Percentiles rank a stretch among this genome's conserved stretches.
phyloP scores from a whole-genome alignment of 2,329 filamentous ascomycete genomes.

The Verticillium zaregamsianum region DNA sequence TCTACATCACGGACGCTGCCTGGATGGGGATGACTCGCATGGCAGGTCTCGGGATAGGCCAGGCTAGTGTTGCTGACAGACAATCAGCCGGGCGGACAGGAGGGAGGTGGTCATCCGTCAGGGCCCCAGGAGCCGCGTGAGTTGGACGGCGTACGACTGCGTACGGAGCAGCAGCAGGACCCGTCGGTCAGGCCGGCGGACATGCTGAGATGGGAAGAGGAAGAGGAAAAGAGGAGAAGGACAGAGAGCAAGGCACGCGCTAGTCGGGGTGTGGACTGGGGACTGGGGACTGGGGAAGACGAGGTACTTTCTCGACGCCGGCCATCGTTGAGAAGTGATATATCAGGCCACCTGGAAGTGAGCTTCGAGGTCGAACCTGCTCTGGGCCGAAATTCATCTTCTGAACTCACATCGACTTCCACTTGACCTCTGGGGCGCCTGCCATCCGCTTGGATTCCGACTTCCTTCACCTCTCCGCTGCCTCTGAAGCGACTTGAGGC shows the following conservation, averaged over 20 bases:
- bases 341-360: not conserved
- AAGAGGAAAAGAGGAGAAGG: not conserved
- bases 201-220: not conserved
- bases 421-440: not conserved
- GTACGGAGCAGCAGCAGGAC: not conserved
- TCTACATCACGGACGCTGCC: too few relatives aligned
- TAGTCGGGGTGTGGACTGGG: not conserved
- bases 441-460: not conserved
- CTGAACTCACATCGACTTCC: not conserved
- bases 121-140: not conserved
- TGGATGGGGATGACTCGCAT: too few relatives aligned
- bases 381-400: not conserved
- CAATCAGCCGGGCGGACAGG: too few relatives aligned
- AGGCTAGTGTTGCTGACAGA: too few relatives aligned
- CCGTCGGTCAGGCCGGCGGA: not conserved
- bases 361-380: not conserved
- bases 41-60: too few relatives aligned
- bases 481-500: not conserved
- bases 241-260: not conserved
- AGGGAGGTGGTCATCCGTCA: too few relatives aligned
- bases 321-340: not conserved
- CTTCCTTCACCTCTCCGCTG: not conserved
- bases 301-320: not conserved
- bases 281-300: not conserved
- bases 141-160: not conserved